phyloP scores from a whole-genome alignment of 306 rosid species.

The Biancaea sappan region DNA sequence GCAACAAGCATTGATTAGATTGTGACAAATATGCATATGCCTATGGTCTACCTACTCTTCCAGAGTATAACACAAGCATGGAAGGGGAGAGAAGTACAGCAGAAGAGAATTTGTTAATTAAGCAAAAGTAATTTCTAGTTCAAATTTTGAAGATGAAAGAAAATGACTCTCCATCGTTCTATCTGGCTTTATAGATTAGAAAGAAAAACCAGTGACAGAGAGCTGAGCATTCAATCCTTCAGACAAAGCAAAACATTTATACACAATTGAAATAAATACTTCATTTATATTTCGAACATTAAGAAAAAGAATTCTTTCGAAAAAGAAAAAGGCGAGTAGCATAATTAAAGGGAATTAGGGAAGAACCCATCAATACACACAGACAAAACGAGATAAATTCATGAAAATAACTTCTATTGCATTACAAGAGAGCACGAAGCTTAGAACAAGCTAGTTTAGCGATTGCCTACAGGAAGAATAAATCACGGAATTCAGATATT shows the following conservation, averaged over 20 bases:
- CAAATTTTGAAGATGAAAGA: not conserved
- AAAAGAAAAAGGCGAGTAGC: not conserved
- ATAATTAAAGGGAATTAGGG: not conserved
- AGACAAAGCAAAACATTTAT: not conserved
- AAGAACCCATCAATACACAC: not conserved
- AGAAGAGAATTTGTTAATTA: not conserved
- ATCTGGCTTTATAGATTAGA: not conserved
- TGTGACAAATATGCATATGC: not conserved
- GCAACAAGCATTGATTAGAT: not conserved
- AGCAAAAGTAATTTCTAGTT: not conserved
- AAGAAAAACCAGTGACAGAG: not conserved
- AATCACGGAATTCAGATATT: not conserved
- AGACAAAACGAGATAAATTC: not conserved
- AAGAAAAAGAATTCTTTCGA: not conserved
- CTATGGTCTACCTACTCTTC: constrained; percentile 1
- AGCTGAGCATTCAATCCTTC: not conserved
- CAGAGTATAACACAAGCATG: constrained; percentile 1
- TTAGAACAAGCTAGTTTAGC: not conserved
- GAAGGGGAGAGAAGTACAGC: not conserved
- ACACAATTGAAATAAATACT: not conserved
- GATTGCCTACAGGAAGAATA: not conserved
- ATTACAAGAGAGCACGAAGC: not conserved
- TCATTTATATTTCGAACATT: not conserved
- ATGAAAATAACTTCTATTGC: not conserved
- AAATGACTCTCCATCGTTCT: not conserved